phyloP scores from a whole-genome alignment of 1,139 yeast species.

The Geotrichum reessii region DNA sequence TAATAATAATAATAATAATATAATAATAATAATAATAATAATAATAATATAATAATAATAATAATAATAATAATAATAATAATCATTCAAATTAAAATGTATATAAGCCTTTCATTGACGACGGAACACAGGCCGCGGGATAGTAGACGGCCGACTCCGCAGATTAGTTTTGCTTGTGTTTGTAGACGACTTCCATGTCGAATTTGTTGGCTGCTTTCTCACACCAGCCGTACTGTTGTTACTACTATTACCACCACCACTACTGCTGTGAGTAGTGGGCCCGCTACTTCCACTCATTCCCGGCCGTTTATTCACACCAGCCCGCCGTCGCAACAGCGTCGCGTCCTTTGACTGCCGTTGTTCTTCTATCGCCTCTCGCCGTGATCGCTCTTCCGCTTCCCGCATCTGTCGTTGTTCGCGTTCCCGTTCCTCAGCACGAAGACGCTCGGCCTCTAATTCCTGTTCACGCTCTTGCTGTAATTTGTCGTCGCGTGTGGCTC shows the following conservation, averaged over 20 bases:
- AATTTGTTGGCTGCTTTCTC: neutral
- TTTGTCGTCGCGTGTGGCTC: constrained; percentile 30
- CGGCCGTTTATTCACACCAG: constrained; percentile 1
- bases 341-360: constrained; percentile 7
- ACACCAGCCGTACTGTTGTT: neutral
- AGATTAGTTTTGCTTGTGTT: neutral
- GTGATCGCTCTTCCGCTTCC: constrained; percentile 22
- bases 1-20: no score
- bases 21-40: no score
- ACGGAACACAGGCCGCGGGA: constrained; percentile 8
- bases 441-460: constrained; percentile 17
- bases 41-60: neutral
- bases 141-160: constrained; percentile 1
- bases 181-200: neutral
- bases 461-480: constrained; percentile 25
- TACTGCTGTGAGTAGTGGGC: neutral
- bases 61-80: neutral
- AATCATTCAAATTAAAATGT: neutral
- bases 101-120: neutral
- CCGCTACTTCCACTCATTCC: neutral
- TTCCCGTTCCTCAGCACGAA: constrained; percentile 25
- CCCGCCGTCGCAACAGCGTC: constrained; percentile 3
- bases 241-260: neutral
- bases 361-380: constrained; percentile 17
- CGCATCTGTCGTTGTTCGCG: constrained; percentile 21